Conservation (phyloP, 495 filamentous ascomycete genomes). For the Aspergillus haitiensis region DNA sequence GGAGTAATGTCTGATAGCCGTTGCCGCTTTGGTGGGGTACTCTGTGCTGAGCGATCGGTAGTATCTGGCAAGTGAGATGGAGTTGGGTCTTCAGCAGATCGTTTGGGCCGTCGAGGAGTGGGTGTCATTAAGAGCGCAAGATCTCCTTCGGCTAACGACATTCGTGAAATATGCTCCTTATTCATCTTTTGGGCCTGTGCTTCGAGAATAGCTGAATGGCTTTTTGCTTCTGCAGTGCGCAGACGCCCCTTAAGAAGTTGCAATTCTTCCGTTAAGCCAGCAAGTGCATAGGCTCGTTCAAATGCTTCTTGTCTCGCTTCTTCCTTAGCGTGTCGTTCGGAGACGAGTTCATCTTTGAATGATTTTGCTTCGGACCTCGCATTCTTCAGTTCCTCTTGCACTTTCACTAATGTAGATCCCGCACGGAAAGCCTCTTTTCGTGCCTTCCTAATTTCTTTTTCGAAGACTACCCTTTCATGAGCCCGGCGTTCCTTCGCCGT, state of each 20-base stretch:
- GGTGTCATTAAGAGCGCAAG: constrained; percentile 35
- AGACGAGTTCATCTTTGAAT: constrained; percentile 54
- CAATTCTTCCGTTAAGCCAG: constrained; percentile 72
- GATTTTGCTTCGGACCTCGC: constrained; percentile 54
- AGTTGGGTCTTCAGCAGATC: constrained; percentile 63
- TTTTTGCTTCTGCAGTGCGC: constrained; percentile 66
- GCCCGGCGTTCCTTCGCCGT: constrained; percentile 71
- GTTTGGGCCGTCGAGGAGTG: constrained; percentile 42
- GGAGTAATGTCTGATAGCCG: constrained; percentile 53
- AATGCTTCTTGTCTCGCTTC: constrained; percentile 76
- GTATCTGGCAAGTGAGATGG: constrained; percentile 34
- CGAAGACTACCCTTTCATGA: constrained; percentile 71
- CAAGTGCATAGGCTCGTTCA: constrained; percentile 68
- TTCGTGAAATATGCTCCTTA: constrained; percentile 29
- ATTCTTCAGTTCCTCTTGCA: constrained; percentile 80
- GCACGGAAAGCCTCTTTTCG: constrained; percentile 84
- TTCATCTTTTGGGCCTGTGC: constrained; percentile 33
- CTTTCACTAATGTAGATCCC: constrained; percentile 71
- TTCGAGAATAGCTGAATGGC: constrained; percentile 34
- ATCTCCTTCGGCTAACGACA: constrained; percentile 40
- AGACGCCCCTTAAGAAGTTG: constrained; percentile 62
- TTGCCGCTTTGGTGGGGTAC: constrained; percentile 63
- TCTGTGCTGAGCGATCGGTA: constrained; percentile 52
- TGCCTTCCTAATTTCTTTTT: constrained; percentile 81
- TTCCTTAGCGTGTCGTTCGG: constrained; percentile 51